Evolutionary conservation across 1,139 yeast genomes (phyloP).

Genomic region (Candida freyschussii): DNA sequence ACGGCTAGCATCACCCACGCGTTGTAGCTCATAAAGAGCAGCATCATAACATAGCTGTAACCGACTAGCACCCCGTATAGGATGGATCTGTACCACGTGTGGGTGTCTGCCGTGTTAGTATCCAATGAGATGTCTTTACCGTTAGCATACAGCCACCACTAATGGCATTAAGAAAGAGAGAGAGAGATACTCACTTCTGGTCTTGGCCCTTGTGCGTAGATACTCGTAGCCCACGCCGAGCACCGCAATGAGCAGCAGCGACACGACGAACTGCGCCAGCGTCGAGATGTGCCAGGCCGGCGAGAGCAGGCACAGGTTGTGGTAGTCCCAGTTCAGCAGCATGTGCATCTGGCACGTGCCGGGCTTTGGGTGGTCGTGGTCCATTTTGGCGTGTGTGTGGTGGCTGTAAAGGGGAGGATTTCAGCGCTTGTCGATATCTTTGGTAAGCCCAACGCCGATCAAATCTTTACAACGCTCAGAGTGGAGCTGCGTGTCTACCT

Average conservation of each 20-base stretch:
- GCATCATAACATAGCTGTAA: slow-evolving; percentile 72
- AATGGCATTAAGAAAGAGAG: not conserved
- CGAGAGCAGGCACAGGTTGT: slow-evolving; percentile 14
- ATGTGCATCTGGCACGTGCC: slow-evolving; percentile 15
- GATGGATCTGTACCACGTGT: slow-evolving; percentile 29
- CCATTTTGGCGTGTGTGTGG: slow-evolving; percentile 6
- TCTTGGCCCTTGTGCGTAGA: slow-evolving; percentile 36
- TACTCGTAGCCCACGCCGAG: slow-evolving; percentile 62
- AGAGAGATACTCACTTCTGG: slow-evolving; percentile 15
- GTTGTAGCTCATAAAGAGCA: slow-evolving; percentile 78
- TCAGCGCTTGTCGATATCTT: not conserved
- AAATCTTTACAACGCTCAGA: too few relatives aligned
- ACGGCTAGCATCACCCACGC: slow-evolving; percentile 80
- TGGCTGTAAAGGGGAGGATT: not conserved
- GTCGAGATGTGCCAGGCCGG: slow-evolving; percentile 17
- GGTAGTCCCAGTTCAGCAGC: slow-evolving; percentile 17
- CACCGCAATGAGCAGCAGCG: slow-evolving; percentile 45
- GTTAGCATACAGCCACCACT: slow-evolving; percentile 7
- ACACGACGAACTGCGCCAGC: slow-evolving; percentile 36
- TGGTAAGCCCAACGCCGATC: too few relatives aligned
- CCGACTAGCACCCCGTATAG: slow-evolving; percentile 70
- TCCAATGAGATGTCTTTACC: slow-evolving; percentile 1
- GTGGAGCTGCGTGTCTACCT: too few relatives aligned
- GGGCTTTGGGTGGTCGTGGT: slow-evolving; percentile 11
- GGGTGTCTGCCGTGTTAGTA: slow-evolving; percentile 9